A percentile compares a stretch with the other conserved stretches of the same genome.
phyloP scores from a whole-genome alignment of 1,139 yeast genomes.

The Yamadazyma jaroonii region DNA sequence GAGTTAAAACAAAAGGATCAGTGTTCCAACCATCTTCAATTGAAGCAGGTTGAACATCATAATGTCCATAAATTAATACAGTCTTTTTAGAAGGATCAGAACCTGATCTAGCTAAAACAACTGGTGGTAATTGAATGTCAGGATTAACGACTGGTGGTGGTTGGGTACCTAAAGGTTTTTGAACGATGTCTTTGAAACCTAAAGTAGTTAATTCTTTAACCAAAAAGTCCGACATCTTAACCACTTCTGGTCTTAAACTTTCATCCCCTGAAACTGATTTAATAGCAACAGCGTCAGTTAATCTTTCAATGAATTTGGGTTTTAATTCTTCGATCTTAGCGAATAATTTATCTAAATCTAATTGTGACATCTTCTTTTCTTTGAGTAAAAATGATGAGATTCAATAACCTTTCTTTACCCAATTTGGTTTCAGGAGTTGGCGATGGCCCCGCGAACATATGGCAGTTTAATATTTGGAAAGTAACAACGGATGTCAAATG shows the following conservation, averaged over 20 bases:
- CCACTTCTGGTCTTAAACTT: slow-evolving; percentile 78
- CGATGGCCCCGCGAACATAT: slow-evolving; percentile 1
- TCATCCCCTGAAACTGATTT: slow-evolving; percentile 96
- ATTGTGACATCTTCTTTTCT: slow-evolving; percentile 21
- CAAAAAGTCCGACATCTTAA: slow-evolving; percentile 81
- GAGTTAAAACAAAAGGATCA: slow-evolving; percentile 77
- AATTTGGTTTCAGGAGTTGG: background rate
- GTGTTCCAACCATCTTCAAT: slow-evolving; percentile 93
- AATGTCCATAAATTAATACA: slow-evolving; percentile 90
- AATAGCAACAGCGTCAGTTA: slow-evolving; percentile 81
- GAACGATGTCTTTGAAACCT: slow-evolving; percentile 79
- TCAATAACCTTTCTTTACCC: background rate
- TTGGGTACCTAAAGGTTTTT: slow-evolving; percentile 82
- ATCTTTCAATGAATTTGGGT: slow-evolving; percentile 64
- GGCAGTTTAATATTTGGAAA: background rate
- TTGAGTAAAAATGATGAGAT: background rate
- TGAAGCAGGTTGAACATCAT: slow-evolving; percentile 96
- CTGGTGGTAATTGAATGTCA: slow-evolving; percentile 80
- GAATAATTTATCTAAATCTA: slow-evolving; percentile 48
- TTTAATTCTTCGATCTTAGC: slow-evolving; percentile 66
- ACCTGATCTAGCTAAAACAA: slow-evolving; percentile 86
- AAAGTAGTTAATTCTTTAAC: slow-evolving; percentile 62
- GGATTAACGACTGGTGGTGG: slow-evolving; percentile 76
- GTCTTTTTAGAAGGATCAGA: slow-evolving; percentile 77
- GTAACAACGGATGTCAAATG: background rate